These are phyloP conservation scores for Drechmeria coniospora DNA, from an alignment of 2,329 filamentous ascomycete species.

Conservation along the genomic window DNA sequence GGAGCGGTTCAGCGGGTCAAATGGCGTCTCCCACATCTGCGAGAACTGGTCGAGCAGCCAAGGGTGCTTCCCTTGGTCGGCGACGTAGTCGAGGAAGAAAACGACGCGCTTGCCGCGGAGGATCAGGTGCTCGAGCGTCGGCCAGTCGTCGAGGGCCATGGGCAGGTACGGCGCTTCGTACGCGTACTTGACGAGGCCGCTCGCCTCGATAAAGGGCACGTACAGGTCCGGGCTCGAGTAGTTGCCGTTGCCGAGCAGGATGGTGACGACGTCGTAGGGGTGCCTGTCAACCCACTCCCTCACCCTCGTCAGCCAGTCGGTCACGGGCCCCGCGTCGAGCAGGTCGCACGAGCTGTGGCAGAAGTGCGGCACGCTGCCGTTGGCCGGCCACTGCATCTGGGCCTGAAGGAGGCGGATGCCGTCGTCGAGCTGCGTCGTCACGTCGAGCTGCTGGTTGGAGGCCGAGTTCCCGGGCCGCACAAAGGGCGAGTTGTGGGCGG, in stretches of 20 bases:
- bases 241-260: conserved; percentile 74
- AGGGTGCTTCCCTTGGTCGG: conserved; percentile 62
- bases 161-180: conserved; percentile 59
- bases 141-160: conserved; percentile 65
- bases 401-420: conserved; percentile 51
- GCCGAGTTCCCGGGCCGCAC: conserved; percentile 53
- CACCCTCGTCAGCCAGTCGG: conserved; percentile 55
- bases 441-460: conserved; percentile 56
- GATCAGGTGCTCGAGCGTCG: conserved; percentile 65
- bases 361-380: conserved; percentile 45
- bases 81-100: conserved; percentile 73
- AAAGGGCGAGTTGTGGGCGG: conserved; percentile 72
- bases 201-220: conserved; percentile 49
- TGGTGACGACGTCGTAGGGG: conserved; percentile 76
- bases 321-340: conserved; percentile 65
- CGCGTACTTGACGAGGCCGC: conserved; percentile 56
- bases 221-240: conserved; percentile 51
- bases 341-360: conserved; percentile 78
- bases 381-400: conserved; percentile 43
- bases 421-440: conserved; percentile 61
- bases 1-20: conserved; percentile 45
- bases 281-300: conserved; percentile 57
- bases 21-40: conserved; percentile 84
- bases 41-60: conserved; percentile 81
- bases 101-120: conserved; percentile 54